These are phyloP conservation scores for Fomitiporia mediterranea DNA, from an alignment of 1,284 basidiomycete species.

Conservation along the genomic window DNA sequence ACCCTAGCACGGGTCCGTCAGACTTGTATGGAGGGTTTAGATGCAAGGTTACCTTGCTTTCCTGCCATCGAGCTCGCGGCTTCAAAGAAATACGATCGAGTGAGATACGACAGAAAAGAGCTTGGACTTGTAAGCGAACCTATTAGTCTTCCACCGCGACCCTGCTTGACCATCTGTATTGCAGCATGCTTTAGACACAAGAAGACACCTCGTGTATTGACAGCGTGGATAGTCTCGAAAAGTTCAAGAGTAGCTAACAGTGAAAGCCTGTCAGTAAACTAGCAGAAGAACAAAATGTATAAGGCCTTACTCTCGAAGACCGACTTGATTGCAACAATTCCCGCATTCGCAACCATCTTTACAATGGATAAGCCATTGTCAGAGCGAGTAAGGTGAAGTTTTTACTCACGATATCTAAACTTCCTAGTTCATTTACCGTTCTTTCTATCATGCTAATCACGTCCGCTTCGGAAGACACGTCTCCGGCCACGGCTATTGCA, in stretches of 20 bases:
- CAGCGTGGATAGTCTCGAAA: slow-evolving; percentile 16
- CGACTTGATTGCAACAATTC: slow-evolving; percentile 2
- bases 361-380: neutral
- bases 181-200: slow-evolving; percentile 23
- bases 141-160: slow-evolving; percentile 17
- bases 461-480: slow-evolving; percentile 22
- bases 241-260: slow-evolving; percentile 5
- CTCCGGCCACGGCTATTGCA: slow-evolving; percentile 15
- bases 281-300: neutral
- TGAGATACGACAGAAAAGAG: neutral
- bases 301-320: slow-evolving; percentile 4
- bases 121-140: slow-evolving; percentile 1
- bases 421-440: slow-evolving; percentile 21
- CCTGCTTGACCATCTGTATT: slow-evolving; percentile 23
- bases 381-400: neutral
- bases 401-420: slow-evolving; percentile 23
- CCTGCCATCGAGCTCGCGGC: slow-evolving; percentile 16
- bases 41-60: slow-evolving; percentile 13
- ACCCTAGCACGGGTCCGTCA: neutral
- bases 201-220: slow-evolving; percentile 21
- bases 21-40: neutral
- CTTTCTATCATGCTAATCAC: slow-evolving; percentile 21
- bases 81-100: neutral
- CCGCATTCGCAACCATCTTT: slow-evolving; percentile 24
- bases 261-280: neutral